These are phyloP conservation scores for Chenopodium berlandieri DNA, from an alignment of 148 eudicot genomes.

Conservation along the genomic window DNA sequence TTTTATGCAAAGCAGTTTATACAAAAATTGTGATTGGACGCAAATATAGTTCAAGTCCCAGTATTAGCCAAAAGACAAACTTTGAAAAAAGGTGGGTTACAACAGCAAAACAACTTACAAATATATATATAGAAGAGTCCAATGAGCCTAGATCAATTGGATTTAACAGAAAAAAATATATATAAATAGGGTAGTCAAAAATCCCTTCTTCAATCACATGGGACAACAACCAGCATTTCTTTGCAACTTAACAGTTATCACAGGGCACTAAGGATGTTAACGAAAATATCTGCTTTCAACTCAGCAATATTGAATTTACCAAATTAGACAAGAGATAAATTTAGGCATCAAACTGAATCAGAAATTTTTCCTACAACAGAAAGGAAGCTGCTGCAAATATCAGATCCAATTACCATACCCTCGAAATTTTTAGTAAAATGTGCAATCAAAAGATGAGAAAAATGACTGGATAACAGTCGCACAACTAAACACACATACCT, in stretches of 20 bases:
- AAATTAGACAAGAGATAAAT: background rate
- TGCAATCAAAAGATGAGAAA: background rate
- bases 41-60: no score
- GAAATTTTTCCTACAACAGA: background rate
- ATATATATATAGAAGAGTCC: no score
- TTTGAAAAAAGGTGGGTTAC: background rate
- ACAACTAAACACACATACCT: constrained; percentile 39
- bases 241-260: background rate
- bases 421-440: constrained; percentile 1
- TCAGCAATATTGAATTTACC: background rate
- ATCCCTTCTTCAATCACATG: background rate
- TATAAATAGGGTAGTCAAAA: background rate
- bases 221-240: no score
- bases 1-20: no score
- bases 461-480: background rate
- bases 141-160: background rate
- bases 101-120: background rate
- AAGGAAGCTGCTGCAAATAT: background rate
- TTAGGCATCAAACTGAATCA: background rate
- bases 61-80: background rate
- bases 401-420: background rate
- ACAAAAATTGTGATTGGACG: no score
- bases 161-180: no score
- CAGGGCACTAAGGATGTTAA: background rate
- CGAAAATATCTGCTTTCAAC: background rate